Evolutionary conservation across 768 basidiomycete species (phyloP), one percentile per base, ranked within the genome.

Genomic region (Jaapia argillacea): DNA sequence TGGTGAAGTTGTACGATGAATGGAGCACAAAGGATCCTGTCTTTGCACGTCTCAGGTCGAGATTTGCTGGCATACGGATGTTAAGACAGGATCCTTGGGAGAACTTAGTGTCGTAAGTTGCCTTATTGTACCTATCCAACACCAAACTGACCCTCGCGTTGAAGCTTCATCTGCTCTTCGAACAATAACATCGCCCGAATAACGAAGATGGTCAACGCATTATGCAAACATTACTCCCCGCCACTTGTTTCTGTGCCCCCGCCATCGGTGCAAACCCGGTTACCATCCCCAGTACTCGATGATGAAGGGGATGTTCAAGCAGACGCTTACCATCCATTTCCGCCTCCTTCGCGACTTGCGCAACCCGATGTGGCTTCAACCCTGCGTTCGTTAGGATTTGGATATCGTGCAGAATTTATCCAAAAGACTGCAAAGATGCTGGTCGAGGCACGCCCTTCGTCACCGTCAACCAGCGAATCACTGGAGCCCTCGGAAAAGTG

Each of bases 161-260:
- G 4, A 42, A 94, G 93, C 6, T 99, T 98, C 66, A 96, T 99
- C 50, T 98, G 94, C 58, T 96, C 92, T 2, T 88, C 90, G 2
- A 97, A 97, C 56, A 98, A 98, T 60, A 92, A 98, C 53, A 98
- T 99, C 41, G 64, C 78, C 4, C 85, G 96, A 4, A 99, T 99
- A 53, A 85, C 89, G 13, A 86, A 85, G 45, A 92, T 98, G 85
- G 80, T 98, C 23, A 83, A 88, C 48, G 72, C 75, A 16, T 74
- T 98, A 12, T 89, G 87, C 58, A 71, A 63, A 14, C 70, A 84
- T 18, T 96, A 80, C 55, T 91, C 91, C 1, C 69, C 77, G 10
- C 65, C 77, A 20, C 66, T 93, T 13, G 58, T 92, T 23, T 70
- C 75, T 2, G 56, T 75, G 4, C 58, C 64, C 3, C 52, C 59